Conservation (phyloP, 2,329 filamentous ascomycete genomes). For the Ophiostoma ulmi region DNA sequence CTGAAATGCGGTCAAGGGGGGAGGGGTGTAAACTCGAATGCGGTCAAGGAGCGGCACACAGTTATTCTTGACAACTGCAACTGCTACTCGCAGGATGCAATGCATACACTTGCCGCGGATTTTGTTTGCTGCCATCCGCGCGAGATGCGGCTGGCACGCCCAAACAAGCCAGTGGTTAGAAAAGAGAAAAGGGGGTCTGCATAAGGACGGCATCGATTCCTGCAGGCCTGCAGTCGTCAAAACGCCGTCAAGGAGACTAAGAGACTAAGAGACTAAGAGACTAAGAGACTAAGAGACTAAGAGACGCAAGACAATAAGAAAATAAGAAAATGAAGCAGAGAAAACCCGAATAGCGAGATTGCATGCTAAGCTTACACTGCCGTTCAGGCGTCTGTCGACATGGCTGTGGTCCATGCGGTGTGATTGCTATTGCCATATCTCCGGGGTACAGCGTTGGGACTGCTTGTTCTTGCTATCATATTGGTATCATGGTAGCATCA, state of each 20-base stretch:
- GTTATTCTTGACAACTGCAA: neutral
- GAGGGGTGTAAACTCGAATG: neutral
- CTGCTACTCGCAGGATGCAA: neutral
- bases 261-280: no score
- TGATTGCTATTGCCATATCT: neutral
- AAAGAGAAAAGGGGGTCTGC: neutral
- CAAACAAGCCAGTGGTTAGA: neutral
- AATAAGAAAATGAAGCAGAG: neutral
- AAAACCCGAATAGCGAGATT: neutral
- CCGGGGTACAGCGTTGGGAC: neutral
- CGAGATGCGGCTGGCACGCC: constrained; percentile 4
- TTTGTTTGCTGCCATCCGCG: constrained; percentile 1
- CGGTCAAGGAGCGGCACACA: neutral
- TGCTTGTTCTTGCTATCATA: neutral
- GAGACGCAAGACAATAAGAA: no score
- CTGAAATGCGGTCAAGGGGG: neutral
- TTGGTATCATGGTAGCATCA: neutral
- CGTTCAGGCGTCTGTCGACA: neutral
- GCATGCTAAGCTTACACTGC: neutral
- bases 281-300: no score
- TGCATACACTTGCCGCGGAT: neutral
- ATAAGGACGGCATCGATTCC: neutral
- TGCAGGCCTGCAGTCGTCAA: neutral
- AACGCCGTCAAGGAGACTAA: neutral
- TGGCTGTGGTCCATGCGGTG: no score